Evolutionary conservation across 23 red algal genomes (phyloP), one percentile per base, ranked within the genome.

Genomic region (Chondrus crispus): DNA sequence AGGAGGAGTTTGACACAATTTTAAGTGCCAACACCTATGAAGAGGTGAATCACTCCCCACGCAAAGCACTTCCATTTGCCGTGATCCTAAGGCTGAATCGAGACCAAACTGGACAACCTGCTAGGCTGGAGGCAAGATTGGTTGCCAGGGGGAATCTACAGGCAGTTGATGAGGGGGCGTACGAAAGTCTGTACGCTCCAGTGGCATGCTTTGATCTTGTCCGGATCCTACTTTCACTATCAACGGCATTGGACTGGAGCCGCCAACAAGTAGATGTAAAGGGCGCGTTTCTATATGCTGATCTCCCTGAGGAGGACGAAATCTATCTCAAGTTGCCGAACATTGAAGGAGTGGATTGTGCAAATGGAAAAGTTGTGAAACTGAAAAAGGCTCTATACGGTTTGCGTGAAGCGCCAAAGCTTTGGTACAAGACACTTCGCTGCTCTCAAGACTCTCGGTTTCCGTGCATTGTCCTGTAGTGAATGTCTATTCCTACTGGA

Each of bases 141-240:
- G 82, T 86, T 62, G 82, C 82, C 28, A 68, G 82, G 57, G 82
- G 82, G 18, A 86, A 86, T 70, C 44, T 86, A 46, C 82, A 86
- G 58, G 42, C 30, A 16, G 39, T 42, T 39, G 43, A 28, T 86
- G 8, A 32, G 26, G 26, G 26, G 9, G 60, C 26, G 35, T 22
- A 22, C 18, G 26, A 22, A 1, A 1, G 35, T 66, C 35, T 66
- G 26, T 77, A 77, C 38, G 71, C 71, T 35, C 71, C 71, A 26
- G 22, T 48, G 1, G 71, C 38, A 9, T 2, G 71, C 44, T 26
- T 77, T 77, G 71, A 77, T 26, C 26, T 77, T 42, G 11, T 77
- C 37, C 8, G 71, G 38, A n/a, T 77, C 22, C 60, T 77, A 26
- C 71, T 77, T 24, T 35, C 38, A 0, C 38, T 48, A 46, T 42